Evolutionary conservation across 2,329 filamentous ascomycete species (phyloP), one percentile per base, ranked within the genome.

Genomic region (Aspergillus viridinutans): DNA sequence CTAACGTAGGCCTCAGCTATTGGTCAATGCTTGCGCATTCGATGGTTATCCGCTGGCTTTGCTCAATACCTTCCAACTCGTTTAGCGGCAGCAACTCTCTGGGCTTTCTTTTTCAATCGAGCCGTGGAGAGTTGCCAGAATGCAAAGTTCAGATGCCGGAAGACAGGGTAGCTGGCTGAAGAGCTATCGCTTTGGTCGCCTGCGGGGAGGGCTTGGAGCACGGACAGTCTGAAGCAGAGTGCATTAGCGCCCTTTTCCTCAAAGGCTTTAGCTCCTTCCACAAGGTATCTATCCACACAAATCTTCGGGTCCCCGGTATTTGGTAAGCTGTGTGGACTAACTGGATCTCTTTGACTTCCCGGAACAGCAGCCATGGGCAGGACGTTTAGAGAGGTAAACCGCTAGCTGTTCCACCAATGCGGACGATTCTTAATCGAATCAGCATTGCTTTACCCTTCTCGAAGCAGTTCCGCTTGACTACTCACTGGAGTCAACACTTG

Each of bases 351-450:
- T 23, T 14, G 25, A 1, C 14, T 26, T 47, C 12, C 23, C 12
- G 43, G 23, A 38, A 38, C 21, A 14, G 43, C 23, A 25, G 21
- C 43, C 10, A 23, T 7, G 23, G 4, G 21, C 23, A 23, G 23
- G 20, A 47, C 10, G 9, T 26, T 32, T 8, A 17, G 8, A 47
- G n/a, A 8, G 12, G 21, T 20, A 10, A 48, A 21, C 7, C 40
- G 23, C 14, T 20, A 14, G 28, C 32, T n/a, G 6, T n/a, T 29
- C 55, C 53, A 12, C 60, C 58, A 64, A 60, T 66, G 57, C 57
- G 58, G 60, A 53, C 25, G 29, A 53, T 55, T 49, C 56, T 47
- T 47, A n/a, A 38, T 29, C 42, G 35, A 51, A 54, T 50, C 59
- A 53, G 48, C 49, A 51, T 38, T 50, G 38, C 50, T 57, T 35